Evolutionary conservation across 805 yeast species (phyloP), one percentile per base, ranked within the genome.

Genomic region (Lipomyces anomalus): DNA sequence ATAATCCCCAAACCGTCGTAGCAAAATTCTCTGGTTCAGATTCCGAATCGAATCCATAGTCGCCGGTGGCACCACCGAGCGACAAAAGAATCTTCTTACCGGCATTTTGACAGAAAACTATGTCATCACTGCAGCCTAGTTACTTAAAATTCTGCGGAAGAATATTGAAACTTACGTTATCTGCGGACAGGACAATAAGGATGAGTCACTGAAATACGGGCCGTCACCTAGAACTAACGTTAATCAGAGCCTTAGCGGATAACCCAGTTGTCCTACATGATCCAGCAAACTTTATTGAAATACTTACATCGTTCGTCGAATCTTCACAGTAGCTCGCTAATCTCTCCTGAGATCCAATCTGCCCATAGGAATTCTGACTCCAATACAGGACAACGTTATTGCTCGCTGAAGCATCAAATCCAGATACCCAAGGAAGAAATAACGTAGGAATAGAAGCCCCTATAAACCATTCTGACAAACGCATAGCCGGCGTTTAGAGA

Each of bases 351-450:
- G 52, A 42, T 34, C 50, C 47, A 34, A 41, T 51, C 21, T 28
- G 22, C 5, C 85, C 85, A n/a, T 75, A 80, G 13, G 90, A 78
- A 57, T 77, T 76, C 66, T 87, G 95, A 43, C 96, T 95, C 95
- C 95, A 87, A 67, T 87, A 87, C 5, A 84, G 71, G 20, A 82
- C 95, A 32, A 86, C 76, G 53, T 84, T 83, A 26, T 71, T 59
- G 38, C 73, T 70, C 16, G 79, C 63, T 17, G 50, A 34, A 11
- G 53, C 47, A 36, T 56, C 53, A 24, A 55, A 55, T 6, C 48
- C 58, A 16, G n/a, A n/a, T n/a, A n/a, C n/a, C n/a, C n/a, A n/a
- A n/a, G n/a, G n/a, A n/a, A n/a, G n/a, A n/a, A n/a, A n/a, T n/a
- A n/a, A n/a, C n/a, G n/a, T n/a, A n/a, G n/a, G n/a, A n/a, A n/a